Conservation (phyloP, 805 yeast species). For the Metschnikowia colocasiae region DNA sequence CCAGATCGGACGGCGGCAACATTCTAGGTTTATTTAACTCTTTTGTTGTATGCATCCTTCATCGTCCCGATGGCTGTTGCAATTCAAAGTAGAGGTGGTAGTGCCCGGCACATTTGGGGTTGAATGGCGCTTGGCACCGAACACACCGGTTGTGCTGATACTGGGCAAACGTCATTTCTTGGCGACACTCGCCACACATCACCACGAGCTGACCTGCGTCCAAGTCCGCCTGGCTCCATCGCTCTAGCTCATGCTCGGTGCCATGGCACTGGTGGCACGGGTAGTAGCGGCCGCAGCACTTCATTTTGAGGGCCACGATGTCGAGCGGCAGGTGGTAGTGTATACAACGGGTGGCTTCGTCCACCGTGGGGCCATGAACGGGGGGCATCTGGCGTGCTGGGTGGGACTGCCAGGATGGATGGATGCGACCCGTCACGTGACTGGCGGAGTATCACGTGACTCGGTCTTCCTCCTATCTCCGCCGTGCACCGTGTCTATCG, state of each 20-base stretch:
- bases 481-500: no score
- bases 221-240: constrained; percentile 16
- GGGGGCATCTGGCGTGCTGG: not conserved
- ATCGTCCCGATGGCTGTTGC: not conserved
- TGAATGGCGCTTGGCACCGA: constrained; percentile 28
- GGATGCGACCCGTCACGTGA: no score
- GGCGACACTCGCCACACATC: constrained; percentile 36
- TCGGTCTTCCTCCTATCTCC: no score
- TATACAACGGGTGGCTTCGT: constrained; percentile 33
- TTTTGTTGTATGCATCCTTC: no score
- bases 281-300: constrained; percentile 35
- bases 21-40: no score
- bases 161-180: constrained; percentile 27
- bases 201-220: constrained; percentile 20
- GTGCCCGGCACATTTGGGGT: constrained; percentile 38
- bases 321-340: constrained; percentile 37
- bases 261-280: constrained; percentile 41
- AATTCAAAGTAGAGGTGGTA: constrained; percentile 34
- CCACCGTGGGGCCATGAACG: constrained; percentile 21
- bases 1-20: no score
- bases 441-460: no score
- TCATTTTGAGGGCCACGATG: constrained; percentile 38
- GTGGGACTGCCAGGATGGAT: no score
- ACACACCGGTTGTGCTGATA: constrained; percentile 24
- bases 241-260: constrained; percentile 14